These are phyloP conservation scores for Primulina huaijiensis DNA, from an alignment of 257 asterid genomes.

Conservation along the genomic window DNA sequence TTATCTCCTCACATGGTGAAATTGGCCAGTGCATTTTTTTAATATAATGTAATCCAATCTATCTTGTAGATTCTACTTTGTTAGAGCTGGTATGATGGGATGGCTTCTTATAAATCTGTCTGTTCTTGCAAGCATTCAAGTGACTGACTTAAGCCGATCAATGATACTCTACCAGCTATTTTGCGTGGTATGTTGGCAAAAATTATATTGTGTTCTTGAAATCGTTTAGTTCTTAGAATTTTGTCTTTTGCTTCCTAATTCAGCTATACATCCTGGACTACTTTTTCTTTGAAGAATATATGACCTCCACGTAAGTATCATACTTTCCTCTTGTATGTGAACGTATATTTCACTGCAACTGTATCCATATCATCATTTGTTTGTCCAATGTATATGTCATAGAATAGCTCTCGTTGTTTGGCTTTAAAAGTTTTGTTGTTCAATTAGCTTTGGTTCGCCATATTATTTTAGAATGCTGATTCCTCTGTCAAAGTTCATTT, in stretches of 20 bases:
- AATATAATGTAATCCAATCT: slow-evolving; percentile 14
- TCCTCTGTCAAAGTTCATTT: background rate
- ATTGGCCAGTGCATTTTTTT: slow-evolving; percentile 14
- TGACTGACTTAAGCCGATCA: slow-evolving; percentile 56
- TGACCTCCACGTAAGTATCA: slow-evolving; percentile 95
- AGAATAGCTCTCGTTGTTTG: background rate
- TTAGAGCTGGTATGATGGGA: slow-evolving; percentile 99
- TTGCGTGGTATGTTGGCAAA: slow-evolving; percentile 55
- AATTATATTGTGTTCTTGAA: slow-evolving; percentile 16
- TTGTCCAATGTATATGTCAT: background rate
- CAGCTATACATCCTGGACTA: slow-evolving; percentile 91
- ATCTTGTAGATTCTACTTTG: slow-evolving; percentile 79
- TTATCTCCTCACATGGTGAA: background rate
- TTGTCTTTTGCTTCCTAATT: slow-evolving; percentile 25
- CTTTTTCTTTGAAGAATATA: slow-evolving; percentile 87
- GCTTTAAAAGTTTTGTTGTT: background rate
- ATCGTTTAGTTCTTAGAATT: slow-evolving; percentile 15
- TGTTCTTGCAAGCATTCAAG: slow-evolving; percentile 69
- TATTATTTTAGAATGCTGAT: background rate
- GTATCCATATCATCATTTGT: background rate
- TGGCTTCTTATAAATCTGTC: slow-evolving; percentile 98
- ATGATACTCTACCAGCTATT: slow-evolving; percentile 88
- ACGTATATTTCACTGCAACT: too few species aligned
- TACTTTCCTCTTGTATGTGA: slow-evolving; percentile 7
- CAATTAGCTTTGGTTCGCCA: background rate